Base-by-base conservation (phyloP, 2,329 filamentous ascomycete genomes). In the Macrophomina pseudophaseolina region DNA sequence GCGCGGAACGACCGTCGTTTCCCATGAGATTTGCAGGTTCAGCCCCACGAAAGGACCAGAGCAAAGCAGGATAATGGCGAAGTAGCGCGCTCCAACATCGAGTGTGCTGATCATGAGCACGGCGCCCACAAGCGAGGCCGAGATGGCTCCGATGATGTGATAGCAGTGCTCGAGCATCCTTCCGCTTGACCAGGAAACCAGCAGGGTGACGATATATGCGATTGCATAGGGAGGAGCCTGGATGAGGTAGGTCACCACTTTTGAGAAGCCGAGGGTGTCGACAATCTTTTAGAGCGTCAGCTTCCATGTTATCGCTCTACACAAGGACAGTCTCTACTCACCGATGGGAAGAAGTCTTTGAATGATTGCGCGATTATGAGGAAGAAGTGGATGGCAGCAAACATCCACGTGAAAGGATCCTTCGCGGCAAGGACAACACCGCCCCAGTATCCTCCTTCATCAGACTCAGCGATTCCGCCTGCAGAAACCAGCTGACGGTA, bases 21-120 rank as follows among this genome's bases (percentile, higher is more conserved):
- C 79, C 80, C 80, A 82, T 0, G 78, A 78, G 1, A 81, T 71
- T 68, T 81, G 79, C 40, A 81, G 69, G 53, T 80, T 80, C 5
- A 80, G 74, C 12, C 78, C 78, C 58, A 73, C 76, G 69, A 78
- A 81, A 0, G 79, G 76, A 38, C 79, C 79, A 28, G 70, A 72
- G 44, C 78, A 74, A 1, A 81, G 48, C 2, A 76, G 68, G 11
- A 75, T 67, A 32, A 72, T 67, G 2, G 70, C 70, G 58, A 75
- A 76, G 70, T 76, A 76, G 38, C 75, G 71, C 1, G 73, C 72
- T 23, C 72, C 74, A 14, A 73, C 68, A 67, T 75, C 75, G 11
- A 72, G 67, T 3, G 75, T 76, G 8, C 68, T 68, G 44, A 77
- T 76, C 46, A 75, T 68, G 65, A 76, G 68, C 60, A 53, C 75